Evolutionary conservation across 371 early-diverging fungal species (phyloP), one percentile per base, ranked within the genome.

Genomic region (Mortierella sp.): DNA sequence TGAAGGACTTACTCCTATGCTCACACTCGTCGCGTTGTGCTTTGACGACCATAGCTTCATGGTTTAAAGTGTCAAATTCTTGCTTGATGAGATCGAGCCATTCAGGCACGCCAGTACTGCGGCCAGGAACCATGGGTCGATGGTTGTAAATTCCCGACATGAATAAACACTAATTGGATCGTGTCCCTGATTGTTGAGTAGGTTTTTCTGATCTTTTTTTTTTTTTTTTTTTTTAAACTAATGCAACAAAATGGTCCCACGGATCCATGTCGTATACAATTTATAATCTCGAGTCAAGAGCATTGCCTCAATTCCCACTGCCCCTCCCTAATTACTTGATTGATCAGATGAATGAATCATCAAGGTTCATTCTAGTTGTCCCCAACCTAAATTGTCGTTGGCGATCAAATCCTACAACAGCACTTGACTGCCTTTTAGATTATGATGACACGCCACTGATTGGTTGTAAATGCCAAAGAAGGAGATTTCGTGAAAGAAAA

Each of bases 1-100:
- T 18, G 18, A n/a, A 30, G n/a, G 30, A 83, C 90, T 84, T 91
- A 96, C 96, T 89, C 85, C 96, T 94, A 72, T 94, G 94, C 83
- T 96, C 97, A 74, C 90, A 91, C 72, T 97, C 97, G 77, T 96
- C 97, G 63, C 96, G 84, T 83, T 95, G 95, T 58, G 87, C 87
- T 84, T 93, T 93, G 84, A 83, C 90, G 30, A 89, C 80, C 60
- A 89, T 85, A 14, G 90, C 89, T 69, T 97, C 97, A 83, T 96
- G 94, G 45, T 88, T 88, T 40, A 94, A 83, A 64, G 83, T 88
- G 64, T 97, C 97, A 66, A 93, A 95, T 86, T 97, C 97, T 35
- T 75, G 85, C 66, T 93, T 92, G 60, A 97, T 85, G 39, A 95
- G 90, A 66, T 97, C 97, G 64, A 96, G 85, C 59, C 96, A 88